phyloP scores from a whole-genome alignment of 2,329 filamentous ascomycete species.

The Pseudomassariella vexata region DNA sequence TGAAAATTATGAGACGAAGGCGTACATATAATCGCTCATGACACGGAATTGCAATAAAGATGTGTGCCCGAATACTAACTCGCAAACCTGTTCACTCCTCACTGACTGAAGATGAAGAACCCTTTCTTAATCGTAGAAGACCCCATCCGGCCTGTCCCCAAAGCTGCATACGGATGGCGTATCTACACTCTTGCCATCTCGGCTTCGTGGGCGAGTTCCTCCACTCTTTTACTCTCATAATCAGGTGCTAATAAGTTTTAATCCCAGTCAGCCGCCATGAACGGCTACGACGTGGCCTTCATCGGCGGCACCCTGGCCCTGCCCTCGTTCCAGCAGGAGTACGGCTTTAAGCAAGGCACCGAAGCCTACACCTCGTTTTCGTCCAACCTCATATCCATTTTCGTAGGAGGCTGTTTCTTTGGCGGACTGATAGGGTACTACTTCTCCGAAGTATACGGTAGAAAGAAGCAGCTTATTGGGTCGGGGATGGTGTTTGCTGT shows the following conservation, averaged over 20 bases:
- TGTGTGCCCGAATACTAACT: too few species aligned
- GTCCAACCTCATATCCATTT: constrained; percentile 56
- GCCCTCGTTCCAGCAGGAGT: constrained; percentile 50
- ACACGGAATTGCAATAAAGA: too few species aligned
- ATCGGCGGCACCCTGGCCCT: constrained; percentile 57
- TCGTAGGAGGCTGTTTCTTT: constrained; percentile 58
- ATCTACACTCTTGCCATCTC: constrained; percentile 2
- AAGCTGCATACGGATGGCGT: constrained; percentile 6
- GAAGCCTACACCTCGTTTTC: constrained; percentile 38
- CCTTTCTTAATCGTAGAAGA: too few species aligned
- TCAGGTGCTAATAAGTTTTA: too few species aligned
- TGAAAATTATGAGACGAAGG: too few species aligned
- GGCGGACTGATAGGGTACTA: constrained; percentile 46
- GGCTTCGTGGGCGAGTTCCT: too few species aligned
- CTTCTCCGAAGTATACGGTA: constrained; percentile 32
- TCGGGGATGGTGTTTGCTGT: constrained; percentile 28
- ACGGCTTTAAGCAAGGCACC: constrained; percentile 44
- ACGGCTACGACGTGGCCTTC: constrained; percentile 18
- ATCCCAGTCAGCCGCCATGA: too few species aligned
- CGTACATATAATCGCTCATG: too few species aligned
- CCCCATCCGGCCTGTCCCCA: too few species aligned
- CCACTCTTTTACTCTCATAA: too few species aligned
- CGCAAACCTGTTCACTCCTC: too few species aligned
- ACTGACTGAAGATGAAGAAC: too few species aligned
- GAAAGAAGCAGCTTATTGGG: constrained; percentile 31